Conservation (phyloP, 2,329 filamentous ascomycete species). For the Mollisia scopiformis region DNA sequence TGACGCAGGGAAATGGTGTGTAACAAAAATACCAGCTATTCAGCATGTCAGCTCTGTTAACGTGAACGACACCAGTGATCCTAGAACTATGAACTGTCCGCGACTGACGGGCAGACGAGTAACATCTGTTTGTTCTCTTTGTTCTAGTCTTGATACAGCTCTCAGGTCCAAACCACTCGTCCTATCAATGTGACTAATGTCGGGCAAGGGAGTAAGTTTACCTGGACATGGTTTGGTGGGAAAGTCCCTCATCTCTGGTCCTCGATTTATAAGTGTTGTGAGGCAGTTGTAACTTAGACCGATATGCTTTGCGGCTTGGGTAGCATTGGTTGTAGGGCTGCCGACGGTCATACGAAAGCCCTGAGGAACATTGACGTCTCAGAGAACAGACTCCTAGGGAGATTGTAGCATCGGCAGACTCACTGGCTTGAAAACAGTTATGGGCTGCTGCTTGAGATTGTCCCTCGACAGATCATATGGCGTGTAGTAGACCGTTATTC, state of each 20-base stretch:
- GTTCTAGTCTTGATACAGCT: no score
- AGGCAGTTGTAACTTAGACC: constrained; percentile 49
- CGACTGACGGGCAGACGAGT: no score
- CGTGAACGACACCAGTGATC: no score
- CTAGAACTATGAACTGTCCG: no score
- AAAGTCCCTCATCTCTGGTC: constrained; percentile 43
- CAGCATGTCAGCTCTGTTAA: no score
- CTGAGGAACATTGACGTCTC: constrained; percentile 15
- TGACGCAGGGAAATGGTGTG: constrained; percentile 34
- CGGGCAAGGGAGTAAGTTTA: no score
- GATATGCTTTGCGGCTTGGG: constrained; percentile 41
- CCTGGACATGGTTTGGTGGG: constrained; percentile 36
- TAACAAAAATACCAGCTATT: constrained; percentile 36
- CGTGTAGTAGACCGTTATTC: constrained; percentile 41
- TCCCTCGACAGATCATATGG: constrained; percentile 32
- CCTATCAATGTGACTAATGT: no score
- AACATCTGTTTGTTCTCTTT: no score
- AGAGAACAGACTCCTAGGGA: no score
- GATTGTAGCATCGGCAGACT: neutral
- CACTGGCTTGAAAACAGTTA: constrained; percentile 45
- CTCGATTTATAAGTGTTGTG: constrained; percentile 40
- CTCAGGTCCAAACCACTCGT: no score
- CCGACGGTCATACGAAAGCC: constrained; percentile 51
- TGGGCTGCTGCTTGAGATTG: constrained; percentile 33
- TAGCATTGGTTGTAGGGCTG: constrained; percentile 39